Evolutionary conservation across 345 rosid genomes (phyloP), one percentile per base, ranked within the genome.

Genomic region (Noccaea bulbosa): DNA sequence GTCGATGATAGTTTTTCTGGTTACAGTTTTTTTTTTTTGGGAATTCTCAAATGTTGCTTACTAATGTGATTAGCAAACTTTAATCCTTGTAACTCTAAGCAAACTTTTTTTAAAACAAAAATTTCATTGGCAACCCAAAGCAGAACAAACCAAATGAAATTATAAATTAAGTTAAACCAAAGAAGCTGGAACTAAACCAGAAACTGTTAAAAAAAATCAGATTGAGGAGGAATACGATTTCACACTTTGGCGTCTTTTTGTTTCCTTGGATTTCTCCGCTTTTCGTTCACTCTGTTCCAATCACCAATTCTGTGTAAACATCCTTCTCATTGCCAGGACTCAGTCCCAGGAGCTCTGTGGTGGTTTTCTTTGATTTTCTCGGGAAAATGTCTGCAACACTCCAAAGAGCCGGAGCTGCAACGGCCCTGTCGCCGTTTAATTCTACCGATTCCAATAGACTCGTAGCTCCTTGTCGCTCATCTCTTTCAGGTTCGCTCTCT

Each of bases 391-490:
- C 91, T 52, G 84, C 91, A 9, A 76, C 76, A 57, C 74, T 87
- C 75, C 92, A 81, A 63, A 90, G 92, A 45, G 70, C 81, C 43
- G 88, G 87, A 35, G 80, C 89, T 20, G 83, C 91, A 1, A 76
- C 83, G 9, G 82, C 90, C 53, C 45, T 81, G 0, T 68, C 82
- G 15, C 81, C 80, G 22, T 78, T 83, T 56, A 75, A 74, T 68
- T 77, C 86, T 16, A 52, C 81, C 38, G 85, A 80, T 69, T 73
- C 90, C 57, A 82, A 70, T 64, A 84, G 79, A 58, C 58, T 80
- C 40, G 39, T 16, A 1, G 34, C 15, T 61, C 49, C 35, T 24
- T 49, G 83, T 72, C 79, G 80, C 68, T 75, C 82, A 74, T 79
- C 82, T 40, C 73, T 77, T 44, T 77, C 87, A 65, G 96, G 93